phyloP scores from a whole-genome alignment of 352 stramenopile genomes.

The Albugo candida region DNA sequence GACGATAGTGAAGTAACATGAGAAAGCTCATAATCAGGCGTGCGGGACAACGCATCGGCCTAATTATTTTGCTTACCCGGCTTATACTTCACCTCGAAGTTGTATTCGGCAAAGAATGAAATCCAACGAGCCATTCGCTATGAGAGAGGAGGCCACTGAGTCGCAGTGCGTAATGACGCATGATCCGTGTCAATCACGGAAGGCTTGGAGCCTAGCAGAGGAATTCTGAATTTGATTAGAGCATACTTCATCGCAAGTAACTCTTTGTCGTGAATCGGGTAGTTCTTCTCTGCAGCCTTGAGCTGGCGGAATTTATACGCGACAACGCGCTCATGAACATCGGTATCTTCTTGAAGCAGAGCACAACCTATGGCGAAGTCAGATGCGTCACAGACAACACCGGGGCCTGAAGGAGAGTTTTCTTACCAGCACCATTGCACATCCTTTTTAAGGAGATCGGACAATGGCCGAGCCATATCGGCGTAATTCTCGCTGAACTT shows the following conservation, averaged over 20 bases:
- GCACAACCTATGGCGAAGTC: constrained; percentile 1
- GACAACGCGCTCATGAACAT: not conserved
- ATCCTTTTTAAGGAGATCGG: not conserved
- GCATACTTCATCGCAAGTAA: constrained; percentile 1
- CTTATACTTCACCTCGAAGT: constrained; percentile 13
- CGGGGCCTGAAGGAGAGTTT: not conserved
- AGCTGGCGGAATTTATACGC: constrained; percentile 2
- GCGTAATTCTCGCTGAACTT: not conserved
- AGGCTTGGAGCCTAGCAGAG: not conserved
- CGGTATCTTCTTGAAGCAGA: not conserved
- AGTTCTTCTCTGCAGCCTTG: not conserved
- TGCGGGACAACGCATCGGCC: constrained; percentile 9
- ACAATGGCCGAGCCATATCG: not conserved
- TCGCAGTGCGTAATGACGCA: not conserved
- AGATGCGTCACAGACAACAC: constrained; percentile 3
- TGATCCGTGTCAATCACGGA: constrained; percentile 3
- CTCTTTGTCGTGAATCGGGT: not conserved
- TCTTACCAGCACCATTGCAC: not conserved
- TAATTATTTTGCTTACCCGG: constrained; percentile 8
- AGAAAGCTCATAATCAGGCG: constrained; percentile 1
- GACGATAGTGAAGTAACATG: not conserved
- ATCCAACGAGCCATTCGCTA: constrained; percentile 13
- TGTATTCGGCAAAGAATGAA: constrained; percentile 14
- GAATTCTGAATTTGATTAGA: not conserved
- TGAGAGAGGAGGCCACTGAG: not conserved